phyloP scores from a whole-genome alignment of 2,329 filamentous ascomycete genomes.

The Cercospora sp. region DNA sequence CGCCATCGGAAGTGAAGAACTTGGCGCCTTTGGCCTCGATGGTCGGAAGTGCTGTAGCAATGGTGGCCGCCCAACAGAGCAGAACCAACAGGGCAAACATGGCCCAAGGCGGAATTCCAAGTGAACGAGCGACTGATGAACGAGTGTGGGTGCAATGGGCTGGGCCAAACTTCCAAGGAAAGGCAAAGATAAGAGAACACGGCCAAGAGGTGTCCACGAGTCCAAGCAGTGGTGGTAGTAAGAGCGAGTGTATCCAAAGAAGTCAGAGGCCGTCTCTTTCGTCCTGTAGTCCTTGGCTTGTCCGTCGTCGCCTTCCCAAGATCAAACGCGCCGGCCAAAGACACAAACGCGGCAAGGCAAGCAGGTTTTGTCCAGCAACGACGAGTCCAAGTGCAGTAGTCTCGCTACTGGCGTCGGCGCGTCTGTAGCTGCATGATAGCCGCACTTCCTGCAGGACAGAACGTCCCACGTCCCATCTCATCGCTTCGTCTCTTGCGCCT shows the following conservation, averaged over 20 bases:
- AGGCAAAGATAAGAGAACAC: neutral
- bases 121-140: neutral
- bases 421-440: neutral
- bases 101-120: neutral
- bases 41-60: slow-evolving; percentile 53
- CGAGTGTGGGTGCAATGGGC: neutral
- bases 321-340: neutral
- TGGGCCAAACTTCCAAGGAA: neutral
- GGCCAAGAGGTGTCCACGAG: neutral
- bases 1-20: slow-evolving; percentile 78
- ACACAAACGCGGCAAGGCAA: neutral
- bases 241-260: neutral
- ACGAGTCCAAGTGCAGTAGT: neutral
- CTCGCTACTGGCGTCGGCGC: neutral
- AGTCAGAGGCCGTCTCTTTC: neutral
- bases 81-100: neutral
- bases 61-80: slow-evolving; percentile 16
- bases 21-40: slow-evolving; percentile 71
- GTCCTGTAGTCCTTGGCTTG: neutral
- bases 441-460: neutral
- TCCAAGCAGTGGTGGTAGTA: neutral
- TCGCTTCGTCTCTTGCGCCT: neutral
- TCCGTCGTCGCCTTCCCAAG: neutral
- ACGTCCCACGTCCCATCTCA: neutral
- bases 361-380: neutral